Evolutionary conservation across 2,329 filamentous ascomycete genomes (phyloP).

Genomic region (Fusarium xyrophilum): DNA sequence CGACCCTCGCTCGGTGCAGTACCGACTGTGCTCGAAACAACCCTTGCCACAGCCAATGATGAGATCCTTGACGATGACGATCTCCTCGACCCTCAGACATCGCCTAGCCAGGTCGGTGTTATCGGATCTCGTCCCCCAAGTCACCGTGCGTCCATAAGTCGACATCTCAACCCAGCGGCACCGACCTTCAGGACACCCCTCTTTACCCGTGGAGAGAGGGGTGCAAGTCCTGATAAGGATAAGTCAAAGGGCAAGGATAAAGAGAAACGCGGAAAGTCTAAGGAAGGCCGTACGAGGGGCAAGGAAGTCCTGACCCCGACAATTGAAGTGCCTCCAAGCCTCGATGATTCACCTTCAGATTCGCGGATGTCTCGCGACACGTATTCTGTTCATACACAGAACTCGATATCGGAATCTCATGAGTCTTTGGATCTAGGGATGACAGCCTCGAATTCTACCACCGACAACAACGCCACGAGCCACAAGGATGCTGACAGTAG

Average conservation of each 20-base stretch:
- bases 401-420: conserved; percentile 66
- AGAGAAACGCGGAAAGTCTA: conserved; percentile 44
- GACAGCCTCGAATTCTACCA: conserved; percentile 63
- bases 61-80: conserved; percentile 68
- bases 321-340: conserved; percentile 47
- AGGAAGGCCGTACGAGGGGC: conserved; percentile 49
- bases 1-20: conserved; percentile 83
- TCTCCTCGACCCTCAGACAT: conserved; percentile 58
- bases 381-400: conserved; percentile 63
- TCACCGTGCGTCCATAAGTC: conserved; percentile 56
- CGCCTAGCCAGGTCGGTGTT: conserved; percentile 67
- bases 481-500: conserved; percentile 63
- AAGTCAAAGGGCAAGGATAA: conserved; percentile 46
- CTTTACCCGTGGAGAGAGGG: conserved; percentile 56
- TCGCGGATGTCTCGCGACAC: conserved; percentile 64
- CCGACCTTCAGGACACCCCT: conserved; percentile 84
- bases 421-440: conserved; percentile 65
- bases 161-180: conserved; percentile 82
- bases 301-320: conserved; percentile 48
- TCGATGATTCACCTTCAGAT: conserved; percentile 59
- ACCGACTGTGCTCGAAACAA: conserved; percentile 67
- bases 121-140: conserved; percentile 79
- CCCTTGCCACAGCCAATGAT: conserved; percentile 68
- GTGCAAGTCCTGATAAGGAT: conserved; percentile 37
- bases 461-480: conserved; percentile 56